A percentile compares a stretch with the other conserved stretches of the same genome.
Evolutionary conservation across 352 stramenopile genomes (phyloP).

Genomic region (Pythium pectinolyticum): DNA sequence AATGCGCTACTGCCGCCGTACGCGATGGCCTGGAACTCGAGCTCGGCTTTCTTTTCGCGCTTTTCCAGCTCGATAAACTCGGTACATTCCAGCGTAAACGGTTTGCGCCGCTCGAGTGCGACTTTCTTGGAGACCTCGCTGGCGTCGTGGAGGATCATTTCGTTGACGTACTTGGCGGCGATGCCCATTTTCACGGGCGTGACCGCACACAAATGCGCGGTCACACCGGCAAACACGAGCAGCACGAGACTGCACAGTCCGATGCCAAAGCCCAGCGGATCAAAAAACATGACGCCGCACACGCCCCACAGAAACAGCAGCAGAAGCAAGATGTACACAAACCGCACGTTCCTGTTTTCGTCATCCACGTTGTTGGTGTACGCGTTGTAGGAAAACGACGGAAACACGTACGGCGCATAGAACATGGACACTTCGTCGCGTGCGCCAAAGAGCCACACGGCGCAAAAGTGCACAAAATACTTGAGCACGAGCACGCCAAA

Average conservation of each 20-base stretch:
- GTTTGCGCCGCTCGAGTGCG: constrained; percentile 58
- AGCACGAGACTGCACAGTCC: constrained; percentile 85
- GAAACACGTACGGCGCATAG: constrained; percentile 89
- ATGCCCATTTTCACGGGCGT: constrained; percentile 88
- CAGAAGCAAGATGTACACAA: constrained; percentile 73
- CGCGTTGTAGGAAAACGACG: constrained; percentile 90
- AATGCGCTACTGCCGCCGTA: constrained; percentile 68
- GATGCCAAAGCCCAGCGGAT: constrained; percentile 88
- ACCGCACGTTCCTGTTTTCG: constrained; percentile 66
- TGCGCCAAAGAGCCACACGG: constrained; percentile 51
- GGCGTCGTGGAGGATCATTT: constrained; percentile 86
- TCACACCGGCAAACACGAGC: constrained; percentile 71
- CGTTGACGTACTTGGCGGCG: constrained; percentile 87
- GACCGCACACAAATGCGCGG: constrained; percentile 74
- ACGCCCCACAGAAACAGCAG: constrained; percentile 86
- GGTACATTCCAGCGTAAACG: constrained; percentile 71
- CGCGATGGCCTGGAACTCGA: constrained; percentile 82
- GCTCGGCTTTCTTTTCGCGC: constrained; percentile 73
- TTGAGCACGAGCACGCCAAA: constrained; percentile 85
- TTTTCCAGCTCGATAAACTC: constrained; percentile 78
- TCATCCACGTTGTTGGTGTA: constrained; percentile 91
- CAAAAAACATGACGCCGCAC: constrained; percentile 86
- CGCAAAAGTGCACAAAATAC: constrained; percentile 58
- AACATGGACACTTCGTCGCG: constrained; percentile 73
- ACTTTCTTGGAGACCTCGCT: constrained; percentile 69